Conservation (phyloP, 1,284 basidiomycete genomes). For the Austroboletus niveus region DNA sequence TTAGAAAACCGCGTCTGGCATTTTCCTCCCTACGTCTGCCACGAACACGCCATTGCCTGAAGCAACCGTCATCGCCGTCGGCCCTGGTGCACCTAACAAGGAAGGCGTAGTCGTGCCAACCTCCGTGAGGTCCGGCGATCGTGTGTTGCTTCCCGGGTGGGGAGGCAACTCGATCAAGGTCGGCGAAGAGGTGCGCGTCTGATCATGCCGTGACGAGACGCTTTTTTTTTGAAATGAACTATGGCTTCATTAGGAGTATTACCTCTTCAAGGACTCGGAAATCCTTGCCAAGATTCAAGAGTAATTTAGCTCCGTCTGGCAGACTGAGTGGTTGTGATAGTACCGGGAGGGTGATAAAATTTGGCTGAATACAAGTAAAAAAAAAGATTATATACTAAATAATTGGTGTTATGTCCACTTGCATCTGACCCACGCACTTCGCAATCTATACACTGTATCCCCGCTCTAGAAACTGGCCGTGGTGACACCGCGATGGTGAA, state of each 20-base stretch:
- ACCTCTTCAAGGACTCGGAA: conserved; percentile 92
- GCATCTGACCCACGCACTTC: conserved; percentile 8
- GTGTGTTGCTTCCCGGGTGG: conserved; percentile 93
- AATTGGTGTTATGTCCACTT: conserved; percentile 12
- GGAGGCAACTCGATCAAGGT: conserved; percentile 96
- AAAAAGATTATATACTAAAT: conserved; percentile 19
- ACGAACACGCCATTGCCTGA: conserved; percentile 87
- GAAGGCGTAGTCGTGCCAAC: conserved; percentile 80
- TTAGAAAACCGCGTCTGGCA: conserved; percentile 91
- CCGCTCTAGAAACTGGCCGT: conserved; percentile 21
- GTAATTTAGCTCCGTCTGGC: conserved; percentile 40
- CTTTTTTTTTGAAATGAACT: neutral
- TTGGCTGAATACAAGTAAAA: conserved; percentile 3
- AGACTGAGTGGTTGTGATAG: neutral
- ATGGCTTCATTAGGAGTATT: conserved; percentile 66
- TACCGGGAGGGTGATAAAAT: conserved; percentile 7
- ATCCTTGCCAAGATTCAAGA: conserved; percentile 97
- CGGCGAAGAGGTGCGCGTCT: conserved; percentile 83
- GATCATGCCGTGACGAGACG: neutral
- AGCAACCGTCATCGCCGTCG: conserved; percentile 94
- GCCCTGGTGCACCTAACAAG: conserved; percentile 89
- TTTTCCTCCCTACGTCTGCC: conserved; percentile 90
- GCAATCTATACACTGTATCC: conserved; percentile 26
- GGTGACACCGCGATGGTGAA: neutral
- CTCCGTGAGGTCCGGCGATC: conserved; percentile 85